These are phyloP conservation scores for Carex myosuroides DNA, from an alignment of 176 grass and related monocot species.

Conservation along the genomic window DNA sequence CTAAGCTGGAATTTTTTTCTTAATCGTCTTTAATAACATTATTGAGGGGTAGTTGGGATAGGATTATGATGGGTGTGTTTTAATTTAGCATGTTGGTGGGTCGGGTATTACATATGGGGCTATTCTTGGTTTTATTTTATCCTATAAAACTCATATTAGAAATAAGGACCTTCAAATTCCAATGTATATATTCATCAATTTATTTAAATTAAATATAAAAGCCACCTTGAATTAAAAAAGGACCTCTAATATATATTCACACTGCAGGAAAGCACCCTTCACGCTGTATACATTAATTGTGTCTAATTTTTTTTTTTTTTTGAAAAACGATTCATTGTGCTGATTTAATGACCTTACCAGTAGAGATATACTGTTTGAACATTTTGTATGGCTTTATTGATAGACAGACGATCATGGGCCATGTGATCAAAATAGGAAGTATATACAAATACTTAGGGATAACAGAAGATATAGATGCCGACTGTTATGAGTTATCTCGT, in stretches of 20 bases:
- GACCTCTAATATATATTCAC: background rate
- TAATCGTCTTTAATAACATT: background rate
- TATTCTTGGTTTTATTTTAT: background rate
- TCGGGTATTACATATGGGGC: background rate
- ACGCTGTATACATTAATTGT: background rate
- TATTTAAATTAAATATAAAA: background rate
- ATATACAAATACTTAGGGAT: background rate
- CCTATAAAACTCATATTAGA: background rate
- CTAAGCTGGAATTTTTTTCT: background rate
- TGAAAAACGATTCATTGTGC: background rate
- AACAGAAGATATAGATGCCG: background rate
- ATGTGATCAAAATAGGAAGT: background rate
- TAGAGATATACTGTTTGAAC: background rate
- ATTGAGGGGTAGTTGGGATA: background rate
- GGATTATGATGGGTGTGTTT: background rate
- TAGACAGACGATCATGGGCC: background rate
- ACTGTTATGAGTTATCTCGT: background rate
- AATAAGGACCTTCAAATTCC: background rate
- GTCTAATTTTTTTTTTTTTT: background rate
- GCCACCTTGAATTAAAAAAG: background rate
- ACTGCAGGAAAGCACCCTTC: background rate
- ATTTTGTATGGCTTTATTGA: too few species aligned
- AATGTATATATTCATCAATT: background rate
- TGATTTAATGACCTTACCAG: background rate
- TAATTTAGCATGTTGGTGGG: background rate